phyloP scores from a whole-genome alignment of 208 protist species.

The Crithidia sp. region DNA sequence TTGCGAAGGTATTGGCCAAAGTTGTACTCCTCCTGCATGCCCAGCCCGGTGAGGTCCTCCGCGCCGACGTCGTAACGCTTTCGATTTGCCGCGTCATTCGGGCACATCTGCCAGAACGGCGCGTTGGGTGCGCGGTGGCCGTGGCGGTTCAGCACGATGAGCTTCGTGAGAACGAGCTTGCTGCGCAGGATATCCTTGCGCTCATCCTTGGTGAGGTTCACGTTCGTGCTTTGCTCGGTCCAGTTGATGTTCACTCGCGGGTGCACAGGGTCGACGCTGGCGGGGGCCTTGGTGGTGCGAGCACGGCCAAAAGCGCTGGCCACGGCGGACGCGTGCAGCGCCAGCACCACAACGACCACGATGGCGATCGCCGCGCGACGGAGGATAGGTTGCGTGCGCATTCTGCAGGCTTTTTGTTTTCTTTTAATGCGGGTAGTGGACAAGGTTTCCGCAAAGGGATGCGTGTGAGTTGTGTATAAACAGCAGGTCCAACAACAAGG shows the following conservation, averaged over 20 bases:
- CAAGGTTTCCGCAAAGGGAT: too few relatives aligned
- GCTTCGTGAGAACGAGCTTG: slow-evolving; percentile 73
- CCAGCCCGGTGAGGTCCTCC: slow-evolving; percentile 75
- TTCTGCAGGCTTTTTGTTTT: not conserved
- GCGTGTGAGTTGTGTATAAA: too few relatives aligned
- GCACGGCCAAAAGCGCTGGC: slow-evolving; percentile 17
- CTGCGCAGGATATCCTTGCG: slow-evolving; percentile 34
- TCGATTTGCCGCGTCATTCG: slow-evolving; percentile 56
- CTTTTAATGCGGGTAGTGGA: too few relatives aligned
- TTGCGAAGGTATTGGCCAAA: slow-evolving; percentile 71
- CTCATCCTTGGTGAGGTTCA: slow-evolving; percentile 43
- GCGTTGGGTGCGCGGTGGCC: slow-evolving; percentile 83
- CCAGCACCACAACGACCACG: slow-evolving; percentile 7
- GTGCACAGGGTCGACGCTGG: slow-evolving; percentile 29
- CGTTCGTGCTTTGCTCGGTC: slow-evolving; percentile 40
- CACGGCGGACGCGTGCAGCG: slow-evolving; percentile 9
- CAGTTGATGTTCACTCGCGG: slow-evolving; percentile 70
- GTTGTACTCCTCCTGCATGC: slow-evolving; percentile 84
- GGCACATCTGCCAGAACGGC: slow-evolving; percentile 79
- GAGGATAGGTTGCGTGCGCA: not conserved
- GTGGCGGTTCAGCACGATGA: slow-evolving; percentile 81
- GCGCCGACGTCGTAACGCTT: slow-evolving; percentile 59
- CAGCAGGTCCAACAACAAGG: too few relatives aligned
- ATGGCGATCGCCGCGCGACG: slow-evolving; percentile 5
- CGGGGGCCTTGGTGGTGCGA: not conserved